Evolutionary conservation across 805 yeast genomes (phyloP).

Genomic region (Danielia oregonensis): DNA sequence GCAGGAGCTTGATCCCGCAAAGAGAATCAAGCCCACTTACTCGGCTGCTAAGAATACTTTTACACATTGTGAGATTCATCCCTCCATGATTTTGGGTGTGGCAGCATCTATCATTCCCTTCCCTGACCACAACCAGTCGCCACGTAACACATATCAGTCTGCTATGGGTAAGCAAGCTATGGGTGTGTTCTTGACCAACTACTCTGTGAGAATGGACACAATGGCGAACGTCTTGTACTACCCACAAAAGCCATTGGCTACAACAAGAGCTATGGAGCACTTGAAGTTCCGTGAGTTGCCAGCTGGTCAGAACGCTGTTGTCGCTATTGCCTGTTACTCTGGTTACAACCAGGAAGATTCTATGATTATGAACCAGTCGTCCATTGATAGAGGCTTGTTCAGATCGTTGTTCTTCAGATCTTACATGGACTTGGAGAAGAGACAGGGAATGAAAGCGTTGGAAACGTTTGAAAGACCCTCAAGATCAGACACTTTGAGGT

Average conservation of each 20-base stretch:
- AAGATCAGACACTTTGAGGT: conserved; percentile 87
- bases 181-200: conserved; percentile 97
- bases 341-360: conserved; percentile 99
- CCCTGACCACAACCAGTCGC: conserved; percentile 99
- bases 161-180: conserved; percentile 99
- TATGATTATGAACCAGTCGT: conserved; percentile 98
- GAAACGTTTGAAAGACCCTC: conserved; percentile 98
- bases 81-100: conserved; percentile 97
- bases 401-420: conserved; percentile 95
- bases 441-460: conserved; percentile 97
- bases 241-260: conserved; percentile 97
- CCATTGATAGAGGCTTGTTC: conserved; percentile 94
- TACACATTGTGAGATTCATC: conserved; percentile 99
- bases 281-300: conserved; percentile 96
- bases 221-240: conserved; percentile 97
- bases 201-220: conserved; percentile 96
- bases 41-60: conserved; percentile 64
- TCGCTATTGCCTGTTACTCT: conserved; percentile 95
- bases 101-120: conserved; percentile 98
- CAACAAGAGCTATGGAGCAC: conserved; percentile 96
- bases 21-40: conserved; percentile 73
- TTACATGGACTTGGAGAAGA: conserved; percentile 97
- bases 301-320: conserved; percentile 98
- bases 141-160: conserved; percentile 98
- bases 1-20: conserved; percentile 65